Evolutionary conservation across 495 filamentous ascomycete species (phyloP).

Genomic region (Penicillium coffeae): DNA sequence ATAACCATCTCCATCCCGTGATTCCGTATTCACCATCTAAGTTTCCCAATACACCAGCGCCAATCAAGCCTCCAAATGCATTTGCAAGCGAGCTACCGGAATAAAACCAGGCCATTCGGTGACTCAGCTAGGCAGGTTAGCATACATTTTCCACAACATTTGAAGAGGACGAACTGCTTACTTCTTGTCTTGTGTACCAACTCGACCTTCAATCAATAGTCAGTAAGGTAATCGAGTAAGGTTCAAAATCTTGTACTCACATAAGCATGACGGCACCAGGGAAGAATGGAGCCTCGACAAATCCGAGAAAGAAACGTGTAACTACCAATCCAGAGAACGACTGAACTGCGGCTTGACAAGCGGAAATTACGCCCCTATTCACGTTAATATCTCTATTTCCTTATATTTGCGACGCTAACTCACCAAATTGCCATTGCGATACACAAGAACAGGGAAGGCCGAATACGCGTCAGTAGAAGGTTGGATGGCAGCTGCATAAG

Average conservation of each 20-base stretch:
- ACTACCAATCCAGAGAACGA: constrained; percentile 58
- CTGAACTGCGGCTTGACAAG: constrained; percentile 52
- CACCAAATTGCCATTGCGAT: constrained; percentile 30
- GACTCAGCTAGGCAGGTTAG: constrained; percentile 18
- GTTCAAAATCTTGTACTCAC: too few relatives aligned
- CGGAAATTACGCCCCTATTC: constrained; percentile 57
- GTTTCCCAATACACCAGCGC: constrained; percentile 45
- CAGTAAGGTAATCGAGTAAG: too few relatives aligned
- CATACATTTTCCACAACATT: neutral
- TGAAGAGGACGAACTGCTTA: constrained; percentile 22
- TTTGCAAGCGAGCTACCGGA: constrained; percentile 60
- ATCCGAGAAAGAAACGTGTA: constrained; percentile 66
- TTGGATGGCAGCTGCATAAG: constrained; percentile 59
- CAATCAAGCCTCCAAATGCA: constrained; percentile 60
- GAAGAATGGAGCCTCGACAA: constrained; percentile 52
- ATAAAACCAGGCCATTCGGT: constrained; percentile 57
- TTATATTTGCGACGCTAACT: constrained; percentile 17
- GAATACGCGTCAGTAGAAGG: constrained; percentile 49
- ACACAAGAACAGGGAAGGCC: constrained; percentile 30
- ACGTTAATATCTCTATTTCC: neutral
- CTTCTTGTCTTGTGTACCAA: constrained; percentile 51
- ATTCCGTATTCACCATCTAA: constrained; percentile 50
- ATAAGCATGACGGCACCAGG: constrained; percentile 41
- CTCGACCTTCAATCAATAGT: constrained; percentile 26
- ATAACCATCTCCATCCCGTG: constrained; percentile 64